Percentiles rank a stretch among this genome's conserved stretches.
Evolutionary conservation across 2,329 filamentous ascomycete species (phyloP).

Genomic region (Trichocomaceae sp.): DNA sequence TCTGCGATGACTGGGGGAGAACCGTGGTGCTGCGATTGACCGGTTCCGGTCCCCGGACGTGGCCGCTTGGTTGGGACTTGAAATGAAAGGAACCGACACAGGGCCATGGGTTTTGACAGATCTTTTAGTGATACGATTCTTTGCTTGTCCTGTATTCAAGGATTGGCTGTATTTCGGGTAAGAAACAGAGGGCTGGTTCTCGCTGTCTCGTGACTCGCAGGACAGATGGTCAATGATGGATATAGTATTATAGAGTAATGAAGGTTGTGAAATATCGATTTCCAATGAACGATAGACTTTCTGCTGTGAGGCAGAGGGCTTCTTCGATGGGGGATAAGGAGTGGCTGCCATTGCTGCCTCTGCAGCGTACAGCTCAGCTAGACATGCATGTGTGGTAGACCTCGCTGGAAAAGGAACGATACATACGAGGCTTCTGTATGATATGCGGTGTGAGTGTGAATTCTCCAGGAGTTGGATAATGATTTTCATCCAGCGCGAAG

Average conservation of each 20-base stretch:
- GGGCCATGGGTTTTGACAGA: background rate
- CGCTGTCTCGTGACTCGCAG: background rate
- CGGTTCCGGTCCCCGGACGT: background rate
- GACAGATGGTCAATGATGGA: background rate
- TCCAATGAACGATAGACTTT: constrained; percentile 13
- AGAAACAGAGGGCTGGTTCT: background rate
- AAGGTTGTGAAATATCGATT: constrained; percentile 12
- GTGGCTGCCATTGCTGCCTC: constrained; percentile 21
- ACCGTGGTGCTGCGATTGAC: background rate
- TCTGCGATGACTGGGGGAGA: background rate
- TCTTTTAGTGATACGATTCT: background rate
- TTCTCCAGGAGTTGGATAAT: too few relatives aligned
- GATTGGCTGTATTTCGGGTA: background rate
- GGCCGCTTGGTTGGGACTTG: background rate
- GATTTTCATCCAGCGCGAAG: background rate
- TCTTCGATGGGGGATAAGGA: constrained; percentile 23
- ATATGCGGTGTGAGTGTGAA: background rate
- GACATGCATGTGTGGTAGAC: constrained; percentile 6
- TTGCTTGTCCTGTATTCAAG: background rate
- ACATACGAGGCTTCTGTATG: background rate
- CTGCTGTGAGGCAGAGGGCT: constrained; percentile 15
- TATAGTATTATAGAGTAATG: background rate
- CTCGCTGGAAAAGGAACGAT: constrained; percentile 12
- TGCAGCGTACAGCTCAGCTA: constrained; percentile 6
- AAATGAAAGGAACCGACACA: background rate